Evolutionary conservation across 345 rosid genomes (phyloP).

Genomic region (Eucalyptus pauciflora): DNA sequence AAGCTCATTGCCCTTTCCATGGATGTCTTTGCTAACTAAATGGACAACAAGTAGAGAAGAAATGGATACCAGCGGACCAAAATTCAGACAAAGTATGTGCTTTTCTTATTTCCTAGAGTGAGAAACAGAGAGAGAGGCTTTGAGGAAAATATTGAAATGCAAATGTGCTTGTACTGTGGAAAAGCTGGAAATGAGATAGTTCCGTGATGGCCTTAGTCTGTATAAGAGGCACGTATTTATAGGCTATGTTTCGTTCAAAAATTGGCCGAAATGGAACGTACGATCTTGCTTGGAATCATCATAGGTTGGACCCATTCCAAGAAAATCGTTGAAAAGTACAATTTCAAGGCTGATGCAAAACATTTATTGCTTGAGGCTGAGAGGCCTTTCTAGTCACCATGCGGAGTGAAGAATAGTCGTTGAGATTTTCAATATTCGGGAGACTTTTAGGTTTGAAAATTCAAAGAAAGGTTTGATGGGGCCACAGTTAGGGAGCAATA

Average conservation of each 20-base stretch:
- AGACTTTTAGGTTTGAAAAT: background rate
- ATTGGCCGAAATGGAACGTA: background rate
- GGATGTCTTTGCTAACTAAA: no score
- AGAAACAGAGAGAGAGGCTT: background rate
- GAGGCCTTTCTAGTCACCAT: background rate
- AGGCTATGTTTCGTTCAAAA: background rate
- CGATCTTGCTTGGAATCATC: background rate
- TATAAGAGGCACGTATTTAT: background rate
- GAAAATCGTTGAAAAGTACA: background rate
- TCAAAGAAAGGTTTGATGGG: background rate
- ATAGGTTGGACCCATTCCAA: background rate
- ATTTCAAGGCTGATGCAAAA: background rate
- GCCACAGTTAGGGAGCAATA: background rate
- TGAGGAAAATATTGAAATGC: background rate
- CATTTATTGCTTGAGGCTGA: background rate
- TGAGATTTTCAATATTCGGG: background rate
- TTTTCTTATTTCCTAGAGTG: background rate
- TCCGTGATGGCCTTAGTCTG: background rate
- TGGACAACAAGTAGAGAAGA: background rate
- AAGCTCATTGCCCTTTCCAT: background rate
- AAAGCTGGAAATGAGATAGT: background rate
- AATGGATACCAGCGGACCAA: background rate
- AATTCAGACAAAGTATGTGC: background rate
- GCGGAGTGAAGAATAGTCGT: background rate
- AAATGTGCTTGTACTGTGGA: background rate